phyloP scores from a whole-genome alignment of 2,329 filamentous ascomycete species.

The Fusarium nisikadoi region DNA sequence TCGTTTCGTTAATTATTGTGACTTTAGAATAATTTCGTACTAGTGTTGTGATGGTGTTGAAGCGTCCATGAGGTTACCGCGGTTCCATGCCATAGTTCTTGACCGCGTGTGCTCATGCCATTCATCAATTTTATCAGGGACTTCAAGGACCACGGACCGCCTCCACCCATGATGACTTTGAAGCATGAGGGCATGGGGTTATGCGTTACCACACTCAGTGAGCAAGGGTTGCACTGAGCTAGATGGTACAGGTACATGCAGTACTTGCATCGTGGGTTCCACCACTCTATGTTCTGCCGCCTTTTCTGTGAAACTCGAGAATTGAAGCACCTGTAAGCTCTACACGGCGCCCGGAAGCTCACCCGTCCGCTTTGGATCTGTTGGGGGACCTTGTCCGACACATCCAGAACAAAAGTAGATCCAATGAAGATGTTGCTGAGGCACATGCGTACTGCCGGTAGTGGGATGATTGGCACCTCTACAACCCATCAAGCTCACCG shows the following conservation, averaged over 20 bases:
- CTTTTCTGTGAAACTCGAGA: conserved; percentile 14
- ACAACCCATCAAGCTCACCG: conserved; percentile 35
- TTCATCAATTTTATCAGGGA: conserved; percentile 2
- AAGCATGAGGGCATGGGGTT: conserved; percentile 3
- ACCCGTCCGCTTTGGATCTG: conserved; percentile 12
- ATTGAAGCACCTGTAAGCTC: conserved; percentile 10
- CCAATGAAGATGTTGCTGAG: conserved; percentile 29
- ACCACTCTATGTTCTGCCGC: conserved; percentile 27
- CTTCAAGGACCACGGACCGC: not conserved
- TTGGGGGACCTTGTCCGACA: conserved; percentile 20
- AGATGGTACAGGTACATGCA: conserved; percentile 18
- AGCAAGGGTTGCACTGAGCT: not conserved
- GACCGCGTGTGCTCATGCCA: conserved; percentile 24
- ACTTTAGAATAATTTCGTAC: not conserved
- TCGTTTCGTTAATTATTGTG: not conserved
- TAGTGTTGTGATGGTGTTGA: not conserved
- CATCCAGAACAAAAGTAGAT: conserved; percentile 10
- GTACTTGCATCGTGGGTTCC: conserved; percentile 30
- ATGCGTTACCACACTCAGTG: conserved; percentile 8
- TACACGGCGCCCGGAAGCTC: conserved; percentile 30
- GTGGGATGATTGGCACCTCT: conserved; percentile 38
- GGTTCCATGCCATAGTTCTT: not conserved
- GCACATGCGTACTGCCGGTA: conserved; percentile 26
- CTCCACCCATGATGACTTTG: conserved; percentile 10
- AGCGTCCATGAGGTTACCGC: not conserved